Conservation (phyloP, 306 rosid genomes). For the Hippophae gyantsensis region DNA sequence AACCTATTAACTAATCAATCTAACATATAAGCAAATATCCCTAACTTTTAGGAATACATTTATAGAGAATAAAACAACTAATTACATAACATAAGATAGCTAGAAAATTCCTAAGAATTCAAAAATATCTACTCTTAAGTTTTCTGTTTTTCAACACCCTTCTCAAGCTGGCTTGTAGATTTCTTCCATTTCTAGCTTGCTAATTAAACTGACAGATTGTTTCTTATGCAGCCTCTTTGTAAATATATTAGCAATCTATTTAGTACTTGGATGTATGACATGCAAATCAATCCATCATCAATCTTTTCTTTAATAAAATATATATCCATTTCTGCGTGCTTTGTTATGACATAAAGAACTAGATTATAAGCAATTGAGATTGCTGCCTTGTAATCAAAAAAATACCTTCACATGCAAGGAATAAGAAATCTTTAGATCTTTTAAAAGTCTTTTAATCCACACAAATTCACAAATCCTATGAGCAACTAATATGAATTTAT, state of each 20-base stretch:
- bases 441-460: background rate
- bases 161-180: background rate
- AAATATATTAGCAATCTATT: background rate
- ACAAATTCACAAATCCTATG: background rate
- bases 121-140: background rate
- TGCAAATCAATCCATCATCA: background rate
- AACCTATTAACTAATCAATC: background rate
- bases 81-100: background rate
- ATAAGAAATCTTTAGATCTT: background rate
- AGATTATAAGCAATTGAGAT: constrained; percentile 3
- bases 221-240: background rate
- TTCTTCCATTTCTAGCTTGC: background rate
- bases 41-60: background rate
- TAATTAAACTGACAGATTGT: background rate
- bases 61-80: too few species aligned
- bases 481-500: background rate
- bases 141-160: too few species aligned
- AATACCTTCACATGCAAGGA: background rate
- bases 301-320: background rate
- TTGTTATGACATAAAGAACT: background rate
- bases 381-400: background rate
- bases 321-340: background rate
- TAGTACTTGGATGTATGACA: background rate
- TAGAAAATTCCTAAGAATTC: background rate
- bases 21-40: background rate